A percentile compares a stretch with the other conserved stretches of the same genome.
Conservation (phyloP, 768 basidiomycete genomes). For the Boletus sensibilis region DNA sequence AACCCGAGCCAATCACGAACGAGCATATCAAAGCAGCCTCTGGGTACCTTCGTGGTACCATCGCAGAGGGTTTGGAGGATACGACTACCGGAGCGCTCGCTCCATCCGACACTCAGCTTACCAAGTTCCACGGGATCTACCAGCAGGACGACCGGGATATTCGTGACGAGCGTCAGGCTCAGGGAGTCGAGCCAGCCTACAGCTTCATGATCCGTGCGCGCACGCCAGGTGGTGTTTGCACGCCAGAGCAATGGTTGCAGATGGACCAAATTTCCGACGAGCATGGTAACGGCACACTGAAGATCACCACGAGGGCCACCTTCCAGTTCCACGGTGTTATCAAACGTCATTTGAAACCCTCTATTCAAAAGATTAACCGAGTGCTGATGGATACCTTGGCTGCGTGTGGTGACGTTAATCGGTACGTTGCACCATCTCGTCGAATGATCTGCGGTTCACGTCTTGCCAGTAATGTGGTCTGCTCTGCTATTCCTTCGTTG, state of each 20-base stretch:
- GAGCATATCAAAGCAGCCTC: constrained; percentile 99
- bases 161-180: constrained; percentile 89
- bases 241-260: constrained; percentile 86
- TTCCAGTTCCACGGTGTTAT: constrained; percentile 99
- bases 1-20: constrained; percentile 97
- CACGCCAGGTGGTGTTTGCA: constrained; percentile 94
- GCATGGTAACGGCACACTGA: constrained; percentile 91
- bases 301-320: constrained; percentile 95
- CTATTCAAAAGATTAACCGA: constrained; percentile 94
- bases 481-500: constrained; percentile 85
- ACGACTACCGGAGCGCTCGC: constrained; percentile 87
- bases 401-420: constrained; percentile 97
- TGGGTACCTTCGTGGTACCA: constrained; percentile 91
- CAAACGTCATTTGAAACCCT: constrained; percentile 92
- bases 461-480: constrained; percentile 74
- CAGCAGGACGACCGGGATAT: constrained; percentile 99
- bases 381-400: constrained; percentile 92
- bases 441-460: constrained; percentile 3
- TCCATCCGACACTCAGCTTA: constrained; percentile 87
- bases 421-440: constrained; percentile 42
- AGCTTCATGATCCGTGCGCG: constrained; percentile 98
- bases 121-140: constrained; percentile 97
- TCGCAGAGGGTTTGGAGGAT: constrained; percentile 87
- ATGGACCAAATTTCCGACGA: constrained; percentile 97
- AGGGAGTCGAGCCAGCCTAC: constrained; percentile 93